phyloP scores from a whole-genome alignment of 2,329 filamentous ascomycete species.

The Penicillium oxalicum region DNA sequence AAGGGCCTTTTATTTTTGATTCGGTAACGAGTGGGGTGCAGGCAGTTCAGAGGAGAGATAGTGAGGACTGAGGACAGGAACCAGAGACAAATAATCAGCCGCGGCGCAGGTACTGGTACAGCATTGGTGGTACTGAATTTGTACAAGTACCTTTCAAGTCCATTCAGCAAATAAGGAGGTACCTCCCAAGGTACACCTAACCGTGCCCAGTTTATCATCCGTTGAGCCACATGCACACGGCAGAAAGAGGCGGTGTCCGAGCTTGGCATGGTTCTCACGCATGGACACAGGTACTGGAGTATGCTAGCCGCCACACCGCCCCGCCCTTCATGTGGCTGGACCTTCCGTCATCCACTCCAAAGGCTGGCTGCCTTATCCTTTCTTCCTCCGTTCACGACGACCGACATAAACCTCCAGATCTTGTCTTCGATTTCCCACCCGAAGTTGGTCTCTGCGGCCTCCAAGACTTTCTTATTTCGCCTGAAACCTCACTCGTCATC shows the following conservation, averaged over 20 bases:
- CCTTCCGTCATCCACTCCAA: slow-evolving; percentile 32
- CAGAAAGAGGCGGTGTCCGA: neutral
- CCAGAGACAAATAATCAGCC: slow-evolving; percentile 19
- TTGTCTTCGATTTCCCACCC: neutral
- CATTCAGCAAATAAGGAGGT: no score
- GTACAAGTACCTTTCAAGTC: no score
- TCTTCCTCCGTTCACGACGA: slow-evolving; percentile 12
- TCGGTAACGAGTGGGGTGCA: neutral
- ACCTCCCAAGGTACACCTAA: neutral
- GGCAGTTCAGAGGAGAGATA: neutral
- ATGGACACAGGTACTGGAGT: neutral
- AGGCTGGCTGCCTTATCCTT: slow-evolving; percentile 18
- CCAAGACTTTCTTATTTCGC: neutral
- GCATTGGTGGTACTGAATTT: no score
- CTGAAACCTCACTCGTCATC: slow-evolving; percentile 4
- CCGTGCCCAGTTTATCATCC: no score
- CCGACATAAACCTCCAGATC: neutral
- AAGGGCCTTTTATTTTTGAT: no score
- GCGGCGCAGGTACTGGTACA: slow-evolving; percentile 1
- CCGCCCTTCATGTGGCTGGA: slow-evolving; percentile 28
- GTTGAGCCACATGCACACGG: no score
- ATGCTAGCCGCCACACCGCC: slow-evolving; percentile 20
- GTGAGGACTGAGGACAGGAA: neutral
- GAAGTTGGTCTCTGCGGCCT: neutral
- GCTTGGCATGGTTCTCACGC: neutral